These are phyloP conservation scores for Ogataea nitratoaversa DNA, from an alignment of 805 yeast genomes.

Conservation along the genomic window DNA sequence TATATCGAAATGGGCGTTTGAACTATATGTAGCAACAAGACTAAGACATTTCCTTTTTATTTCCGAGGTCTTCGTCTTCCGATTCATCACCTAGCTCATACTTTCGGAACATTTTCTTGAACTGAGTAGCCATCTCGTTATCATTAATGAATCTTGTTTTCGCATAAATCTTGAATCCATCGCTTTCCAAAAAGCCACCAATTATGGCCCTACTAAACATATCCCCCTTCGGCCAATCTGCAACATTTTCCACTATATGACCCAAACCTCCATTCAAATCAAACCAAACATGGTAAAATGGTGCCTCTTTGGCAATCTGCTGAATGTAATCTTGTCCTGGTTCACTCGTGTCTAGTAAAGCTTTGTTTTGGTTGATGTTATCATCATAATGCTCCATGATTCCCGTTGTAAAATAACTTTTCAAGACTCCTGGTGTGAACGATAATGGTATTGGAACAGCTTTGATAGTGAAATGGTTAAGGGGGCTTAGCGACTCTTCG, in stretches of 20 bases:
- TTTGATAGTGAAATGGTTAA: conserved; percentile 37
- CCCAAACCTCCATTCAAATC: conserved; percentile 44
- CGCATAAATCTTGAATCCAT: conserved; percentile 32
- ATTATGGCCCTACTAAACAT: conserved; percentile 41
- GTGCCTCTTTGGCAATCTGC: conserved; percentile 42
- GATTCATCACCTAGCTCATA: conserved; percentile 9
- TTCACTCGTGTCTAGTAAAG: conserved; percentile 36
- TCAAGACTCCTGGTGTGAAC: conserved; percentile 25
- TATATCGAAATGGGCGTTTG: no score
- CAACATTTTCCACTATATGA: conserved; percentile 41
- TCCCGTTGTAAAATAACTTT: conserved; percentile 41
- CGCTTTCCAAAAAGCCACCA: conserved; percentile 41
- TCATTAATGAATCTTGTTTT: conserved; percentile 24
- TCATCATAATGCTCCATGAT: conserved; percentile 35
- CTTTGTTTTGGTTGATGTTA: conserved; percentile 34
- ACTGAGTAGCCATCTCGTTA: conserved; percentile 11
- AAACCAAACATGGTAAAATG: conserved; percentile 50
- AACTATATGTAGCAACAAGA: no score
- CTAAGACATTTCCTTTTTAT: no score
- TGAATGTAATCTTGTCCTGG: conserved; percentile 20
- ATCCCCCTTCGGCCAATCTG: conserved; percentile 44
- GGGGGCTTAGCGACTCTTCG: conserved; percentile 35
- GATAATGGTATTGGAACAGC: conserved; percentile 41
- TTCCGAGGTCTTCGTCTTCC: neutral
- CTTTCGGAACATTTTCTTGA: conserved; percentile 9